Base-by-base conservation (phyloP, 176 grass and related monocot species). In the Tillandsia leiboldiana region DNA sequence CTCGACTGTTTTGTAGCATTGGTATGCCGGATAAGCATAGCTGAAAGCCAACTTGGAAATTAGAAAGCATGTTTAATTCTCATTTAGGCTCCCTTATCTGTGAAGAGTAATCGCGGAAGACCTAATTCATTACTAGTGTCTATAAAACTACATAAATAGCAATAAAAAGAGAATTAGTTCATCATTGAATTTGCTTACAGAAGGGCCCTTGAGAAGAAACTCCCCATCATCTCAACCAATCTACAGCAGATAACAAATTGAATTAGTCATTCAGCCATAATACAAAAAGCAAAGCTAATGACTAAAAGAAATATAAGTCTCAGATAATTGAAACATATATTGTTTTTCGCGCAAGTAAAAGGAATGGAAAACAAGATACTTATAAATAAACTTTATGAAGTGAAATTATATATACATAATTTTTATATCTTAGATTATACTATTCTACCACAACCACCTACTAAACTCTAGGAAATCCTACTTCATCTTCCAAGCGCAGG, bases 1-100 rank as follows among this genome's bases (percentile, higher is more conserved):
- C 65, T 67, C 65, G 29, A 67, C 65, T 17, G 29, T 49, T 67
- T 67, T 67, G 65, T 48, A 67, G 65, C 65, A 67, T 49, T 67
- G 29, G 48, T 67, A 67, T 7, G 65, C 65, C 11, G 65, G 65
- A 48, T 67, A 67, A 18, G 42, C 65, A 20, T 67, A 67, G 26
- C 65, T 42, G 48, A 67, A 48, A n/a, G 15, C 65, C 65, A 67
- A 67, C 11, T 42, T 67, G 10, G 7, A 67, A 3, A 10, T 17
- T 9, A 49, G 9, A 15, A 28, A 67, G 12, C 13, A 10, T 66
- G 26, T n/a, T 15, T 49, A 42, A 23, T n/a, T 9, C 7, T 57
- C 10, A 57, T 23, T 18, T 18, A 61, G 22, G 10, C n/a, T 23
- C 15, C 12, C 15, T 20, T 22, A 15, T 9, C 9, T 57, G 53